Conservation (phyloP, 2,329 filamentous ascomycete species). For the Dothistroma septosporum region DNA sequence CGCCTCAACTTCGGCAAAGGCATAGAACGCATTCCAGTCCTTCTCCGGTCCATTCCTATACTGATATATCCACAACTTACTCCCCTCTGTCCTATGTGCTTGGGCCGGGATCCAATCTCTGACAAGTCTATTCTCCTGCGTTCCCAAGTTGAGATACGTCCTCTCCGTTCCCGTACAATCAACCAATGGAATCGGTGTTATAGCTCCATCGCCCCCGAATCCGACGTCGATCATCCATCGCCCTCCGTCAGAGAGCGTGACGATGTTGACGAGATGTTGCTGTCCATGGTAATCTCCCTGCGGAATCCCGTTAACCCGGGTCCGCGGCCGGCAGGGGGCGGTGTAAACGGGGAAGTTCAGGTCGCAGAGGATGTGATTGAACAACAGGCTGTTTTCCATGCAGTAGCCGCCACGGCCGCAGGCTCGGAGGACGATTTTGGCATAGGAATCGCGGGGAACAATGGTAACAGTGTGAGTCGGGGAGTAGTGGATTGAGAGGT, state of each 20-base stretch:
- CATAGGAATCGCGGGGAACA: constrained; percentile 47
- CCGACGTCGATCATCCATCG: constrained; percentile 58
- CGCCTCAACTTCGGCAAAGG: constrained; percentile 63
- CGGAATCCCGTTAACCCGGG: constrained; percentile 22
- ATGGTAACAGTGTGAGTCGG: constrained; percentile 45
- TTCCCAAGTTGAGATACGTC: constrained; percentile 30
- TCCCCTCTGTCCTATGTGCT: constrained; percentile 22
- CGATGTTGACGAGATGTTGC: constrained; percentile 41
- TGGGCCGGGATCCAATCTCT: constrained; percentile 26
- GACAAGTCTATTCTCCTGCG: constrained; percentile 23
- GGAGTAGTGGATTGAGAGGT: constrained; percentile 53
- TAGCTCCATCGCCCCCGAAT: constrained; percentile 61
- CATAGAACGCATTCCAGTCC: constrained; percentile 59
- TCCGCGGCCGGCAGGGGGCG: constrained; percentile 34
- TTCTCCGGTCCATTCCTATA: constrained; percentile 35
- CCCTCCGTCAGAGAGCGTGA: constrained; percentile 45
- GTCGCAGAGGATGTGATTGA: constrained; percentile 48
- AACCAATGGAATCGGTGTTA: constrained; percentile 54
- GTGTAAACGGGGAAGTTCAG: constrained; percentile 47
- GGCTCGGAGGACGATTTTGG: constrained; percentile 46
- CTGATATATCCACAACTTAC: constrained; percentile 45
- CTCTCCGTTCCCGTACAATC: constrained; percentile 36
- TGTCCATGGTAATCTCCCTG: constrained; percentile 22
- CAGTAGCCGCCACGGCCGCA: constrained; percentile 54
- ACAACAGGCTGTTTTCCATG: constrained; percentile 55